Conservation (phyloP, 495 filamentous ascomycete genomes). For the Aspergillus leporis region DNA sequence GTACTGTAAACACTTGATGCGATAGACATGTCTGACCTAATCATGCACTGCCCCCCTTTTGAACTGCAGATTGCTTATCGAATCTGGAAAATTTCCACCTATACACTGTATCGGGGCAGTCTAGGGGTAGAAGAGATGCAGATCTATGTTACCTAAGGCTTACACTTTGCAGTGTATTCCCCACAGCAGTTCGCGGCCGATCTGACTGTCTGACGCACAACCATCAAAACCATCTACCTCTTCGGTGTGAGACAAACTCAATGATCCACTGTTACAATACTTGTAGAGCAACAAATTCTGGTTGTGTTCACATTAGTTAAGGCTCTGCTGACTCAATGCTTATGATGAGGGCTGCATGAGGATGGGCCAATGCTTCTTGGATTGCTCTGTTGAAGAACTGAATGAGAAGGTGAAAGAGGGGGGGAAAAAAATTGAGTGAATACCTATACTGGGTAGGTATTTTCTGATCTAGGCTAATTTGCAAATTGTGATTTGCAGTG, state of each 20-base stretch:
- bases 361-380: neutral
- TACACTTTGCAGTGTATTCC: constrained; percentile 14
- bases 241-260: neutral
- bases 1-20: neutral
- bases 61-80: neutral
- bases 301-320: neutral
- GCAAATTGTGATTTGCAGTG: constrained; percentile 3
- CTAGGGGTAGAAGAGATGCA: constrained; percentile 11
- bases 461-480: neutral
- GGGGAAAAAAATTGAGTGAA: neutral
- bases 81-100: neutral
- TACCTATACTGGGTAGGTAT: neutral
- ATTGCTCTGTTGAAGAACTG: neutral
- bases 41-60: neutral
- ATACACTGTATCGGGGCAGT: neutral
- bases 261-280: constrained; percentile 4
- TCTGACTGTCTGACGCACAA: constrained; percentile 15
- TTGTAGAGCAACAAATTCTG: neutral
- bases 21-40: neutral
- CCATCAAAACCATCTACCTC: constrained; percentile 12
- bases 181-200: constrained; percentile 24
- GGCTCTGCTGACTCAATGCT: neutral
- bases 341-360: neutral
- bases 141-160: constrained; percentile 14
- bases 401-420: neutral